phyloP scores from a whole-genome alignment of 2,329 filamentous ascomycete species.

The Diaporthe velutina region DNA sequence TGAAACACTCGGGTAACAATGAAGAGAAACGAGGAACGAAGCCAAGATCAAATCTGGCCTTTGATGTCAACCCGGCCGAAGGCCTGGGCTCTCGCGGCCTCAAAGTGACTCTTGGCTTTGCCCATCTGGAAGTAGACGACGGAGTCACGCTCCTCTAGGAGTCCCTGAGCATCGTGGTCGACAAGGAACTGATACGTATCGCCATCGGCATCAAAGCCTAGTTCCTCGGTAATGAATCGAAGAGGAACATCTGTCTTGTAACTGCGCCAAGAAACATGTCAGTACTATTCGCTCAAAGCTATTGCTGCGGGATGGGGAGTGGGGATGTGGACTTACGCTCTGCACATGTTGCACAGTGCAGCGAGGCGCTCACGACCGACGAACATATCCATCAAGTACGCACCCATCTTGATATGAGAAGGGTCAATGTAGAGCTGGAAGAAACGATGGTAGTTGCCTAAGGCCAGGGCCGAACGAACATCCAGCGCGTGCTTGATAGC shows the following conservation, averaged over 20 bases:
- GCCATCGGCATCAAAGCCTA: conserved; percentile 93
- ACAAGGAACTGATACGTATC: conserved; percentile 93
- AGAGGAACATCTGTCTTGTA: conserved; percentile 93
- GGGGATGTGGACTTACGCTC: conserved; percentile 84
- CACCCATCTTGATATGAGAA: conserved; percentile 85
- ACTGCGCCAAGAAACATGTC: conserved; percentile 64
- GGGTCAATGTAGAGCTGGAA: conserved; percentile 96
- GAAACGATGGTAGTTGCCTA: conserved; percentile 98
- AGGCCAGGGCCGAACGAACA: conserved; percentile 89
- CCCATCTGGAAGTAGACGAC: conserved; percentile 80
- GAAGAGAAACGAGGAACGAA: conserved; percentile 32
- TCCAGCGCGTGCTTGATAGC: conserved; percentile 92
- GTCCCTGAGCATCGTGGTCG: conserved; percentile 79
- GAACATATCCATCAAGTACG: conserved; percentile 99
- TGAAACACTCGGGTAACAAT: conserved; percentile 19
- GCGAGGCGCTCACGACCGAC: conserved; percentile 91
- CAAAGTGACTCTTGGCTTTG: conserved; percentile 81
- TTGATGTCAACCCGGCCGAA: conserved; percentile 96
- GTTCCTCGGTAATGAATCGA: conserved; percentile 93
- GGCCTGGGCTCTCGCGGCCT: conserved; percentile 77
- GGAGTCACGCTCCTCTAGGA: conserved; percentile 83
- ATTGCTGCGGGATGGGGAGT: neutral
- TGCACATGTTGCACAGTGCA: conserved; percentile 92
- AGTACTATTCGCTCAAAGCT: conserved; percentile 50
- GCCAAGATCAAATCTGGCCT: conserved; percentile 82